Conservation (phyloP, 345 rosid genomes). For the Erodium maritimum region DNA sequence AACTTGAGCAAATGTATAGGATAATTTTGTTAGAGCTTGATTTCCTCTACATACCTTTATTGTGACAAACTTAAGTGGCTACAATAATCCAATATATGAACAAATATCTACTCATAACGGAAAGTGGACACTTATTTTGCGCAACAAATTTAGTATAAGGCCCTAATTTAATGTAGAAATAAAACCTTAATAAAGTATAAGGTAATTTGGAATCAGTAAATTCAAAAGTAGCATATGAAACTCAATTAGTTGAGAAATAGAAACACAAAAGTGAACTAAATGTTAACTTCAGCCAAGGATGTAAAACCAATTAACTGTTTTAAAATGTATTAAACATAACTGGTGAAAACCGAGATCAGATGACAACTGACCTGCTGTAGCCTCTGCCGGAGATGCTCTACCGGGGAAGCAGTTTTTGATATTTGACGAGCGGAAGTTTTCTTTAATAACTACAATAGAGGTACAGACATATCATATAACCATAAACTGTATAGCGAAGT, state of each 20-base stretch:
- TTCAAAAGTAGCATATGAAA: neutral
- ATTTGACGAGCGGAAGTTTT: constrained; percentile 61
- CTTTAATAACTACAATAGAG: constrained; percentile 57
- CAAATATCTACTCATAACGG: too few species aligned
- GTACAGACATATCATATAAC: constrained; percentile 22
- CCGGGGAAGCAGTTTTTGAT: constrained; percentile 55
- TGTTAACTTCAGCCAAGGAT: neutral
- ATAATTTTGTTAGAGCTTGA: too few species aligned
- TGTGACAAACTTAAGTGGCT: too few species aligned
- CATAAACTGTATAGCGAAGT: constrained; percentile 14
- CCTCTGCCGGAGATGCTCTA: constrained; percentile 53
- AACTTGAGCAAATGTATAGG: too few species aligned
- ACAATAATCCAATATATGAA: too few species aligned
- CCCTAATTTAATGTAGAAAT: too few species aligned
- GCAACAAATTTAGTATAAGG: too few species aligned
- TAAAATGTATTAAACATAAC: constrained; percentile 4
- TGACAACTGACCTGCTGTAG: constrained; percentile 50
- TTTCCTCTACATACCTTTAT: too few species aligned
- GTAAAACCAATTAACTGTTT: constrained; percentile 1
- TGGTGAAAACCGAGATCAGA: constrained; percentile 6
- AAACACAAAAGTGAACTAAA: neutral
- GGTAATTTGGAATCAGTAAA: neutral
- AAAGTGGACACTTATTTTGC: too few species aligned
- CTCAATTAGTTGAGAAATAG: neutral
- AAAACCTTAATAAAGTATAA: neutral